Conservation (phyloP, 306 rosid species). For the Vigna radiata region DNA sequence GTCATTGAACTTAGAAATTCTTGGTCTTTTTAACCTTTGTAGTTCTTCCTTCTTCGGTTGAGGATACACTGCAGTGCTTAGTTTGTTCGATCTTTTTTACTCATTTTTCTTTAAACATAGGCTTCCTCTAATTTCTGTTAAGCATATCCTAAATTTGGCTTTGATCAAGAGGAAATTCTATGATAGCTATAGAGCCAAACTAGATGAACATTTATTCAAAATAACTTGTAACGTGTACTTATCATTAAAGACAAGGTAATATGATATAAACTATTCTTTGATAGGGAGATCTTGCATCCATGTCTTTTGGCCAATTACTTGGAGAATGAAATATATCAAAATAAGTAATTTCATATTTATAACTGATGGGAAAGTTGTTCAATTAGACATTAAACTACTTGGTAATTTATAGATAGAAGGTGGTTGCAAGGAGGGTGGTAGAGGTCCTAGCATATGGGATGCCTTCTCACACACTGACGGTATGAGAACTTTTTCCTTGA, state of each 20-base stretch:
- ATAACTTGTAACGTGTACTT: not conserved
- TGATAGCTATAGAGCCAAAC: slow-evolving; percentile 17
- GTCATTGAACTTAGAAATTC: not conserved
- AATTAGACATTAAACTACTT: slow-evolving; percentile 33
- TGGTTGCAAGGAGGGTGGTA: slow-evolving; percentile 75
- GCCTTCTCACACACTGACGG: slow-evolving; percentile 80
- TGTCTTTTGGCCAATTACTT: slow-evolving; percentile 3
- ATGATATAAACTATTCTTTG: not conserved
- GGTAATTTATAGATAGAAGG: slow-evolving; percentile 79
- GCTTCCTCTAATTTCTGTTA: not conserved
- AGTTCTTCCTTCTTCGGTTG: slow-evolving; percentile 9
- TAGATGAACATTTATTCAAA: slow-evolving; percentile 23
- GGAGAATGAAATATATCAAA: slow-evolving; percentile 12
- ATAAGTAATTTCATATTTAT: slow-evolving; percentile 14
- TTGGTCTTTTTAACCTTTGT: not conserved
- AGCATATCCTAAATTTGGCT: not conserved
- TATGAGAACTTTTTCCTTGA: slow-evolving; percentile 37
- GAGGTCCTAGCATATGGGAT: slow-evolving; percentile 93
- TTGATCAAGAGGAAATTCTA: not conserved
- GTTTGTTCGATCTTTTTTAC: not conserved
- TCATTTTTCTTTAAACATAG: not conserved
- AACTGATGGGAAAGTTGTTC: slow-evolving; percentile 1
- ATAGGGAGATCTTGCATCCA: slow-evolving; percentile 3
- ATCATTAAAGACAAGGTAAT: not conserved
- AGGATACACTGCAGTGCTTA: not conserved